phyloP scores from a whole-genome alignment of 768 basidiomycete genomes.

The Inosperma sp. region DNA sequence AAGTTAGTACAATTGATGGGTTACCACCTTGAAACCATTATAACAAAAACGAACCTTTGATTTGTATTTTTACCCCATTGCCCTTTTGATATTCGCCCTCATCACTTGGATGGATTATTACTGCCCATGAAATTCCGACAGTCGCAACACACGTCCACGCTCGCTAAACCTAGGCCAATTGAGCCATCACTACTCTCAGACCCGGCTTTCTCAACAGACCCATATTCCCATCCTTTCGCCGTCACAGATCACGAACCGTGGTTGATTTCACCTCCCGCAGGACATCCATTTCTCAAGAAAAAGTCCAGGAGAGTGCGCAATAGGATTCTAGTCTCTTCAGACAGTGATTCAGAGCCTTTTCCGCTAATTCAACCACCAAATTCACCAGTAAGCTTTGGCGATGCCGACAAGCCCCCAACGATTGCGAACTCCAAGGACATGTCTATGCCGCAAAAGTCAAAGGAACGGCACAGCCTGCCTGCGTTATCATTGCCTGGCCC shows the following conservation, averaged over 20 bases:
- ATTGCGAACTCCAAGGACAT: constrained; percentile 17
- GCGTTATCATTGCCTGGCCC: too few relatives aligned
- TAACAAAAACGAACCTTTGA: too few relatives aligned
- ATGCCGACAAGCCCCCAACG: constrained; percentile 15
- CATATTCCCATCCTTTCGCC: constrained; percentile 44
- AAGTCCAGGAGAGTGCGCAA: constrained; percentile 18
- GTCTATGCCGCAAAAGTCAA: background rate
- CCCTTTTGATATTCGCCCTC: constrained; percentile 6
- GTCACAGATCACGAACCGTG: constrained; percentile 26
- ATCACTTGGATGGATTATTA: constrained; percentile 3
- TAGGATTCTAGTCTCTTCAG: constrained; percentile 11
- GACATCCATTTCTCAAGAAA: constrained; percentile 30
- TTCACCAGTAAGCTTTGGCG: constrained; percentile 24
- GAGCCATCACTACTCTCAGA: constrained; percentile 35
- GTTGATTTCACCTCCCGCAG: constrained; percentile 27
- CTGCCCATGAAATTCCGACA: constrained; percentile 21
- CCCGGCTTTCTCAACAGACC: constrained; percentile 59
- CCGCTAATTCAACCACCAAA: constrained; percentile 33
- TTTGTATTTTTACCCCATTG: background rate
- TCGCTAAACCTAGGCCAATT: constrained; percentile 11
- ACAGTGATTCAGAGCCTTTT: constrained; percentile 21
- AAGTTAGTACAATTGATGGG: too few relatives aligned
- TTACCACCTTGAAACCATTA: too few relatives aligned
- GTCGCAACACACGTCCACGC: constrained; percentile 4
- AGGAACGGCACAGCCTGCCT: constrained; percentile 2